Base-by-base conservation (phyloP, 345 rosid genomes). In the Sonneratia caseolaris region DNA sequence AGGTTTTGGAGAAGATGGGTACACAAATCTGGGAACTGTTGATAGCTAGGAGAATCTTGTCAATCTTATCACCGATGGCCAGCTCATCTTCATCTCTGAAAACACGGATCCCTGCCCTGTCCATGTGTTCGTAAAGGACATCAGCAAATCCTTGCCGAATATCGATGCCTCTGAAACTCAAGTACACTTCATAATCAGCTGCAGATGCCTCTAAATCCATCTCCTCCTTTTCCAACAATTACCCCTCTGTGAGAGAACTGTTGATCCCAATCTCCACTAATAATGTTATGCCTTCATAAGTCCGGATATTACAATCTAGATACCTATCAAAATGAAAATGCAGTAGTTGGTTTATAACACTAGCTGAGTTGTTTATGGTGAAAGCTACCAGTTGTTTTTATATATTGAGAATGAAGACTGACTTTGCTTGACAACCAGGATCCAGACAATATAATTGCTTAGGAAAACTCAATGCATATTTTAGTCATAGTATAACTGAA, bases 1-100 rank as follows among this genome's bases (percentile, higher is more conserved):
- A 62, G 18, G 22, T 32, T 61, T 2, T 27, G n/a, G 74, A 62
- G 74, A 62, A 71, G 56, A 62, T 18, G 57, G 74, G 74, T 16
- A 71, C 42, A 56, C 19, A 71, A 36, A 71, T 71, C 68, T 32
- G 32, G 43, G 74, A 61, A 4, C 14, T 40, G n/a, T 24, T 21
- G 32, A 61, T 71, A 11, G 40, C 74, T 42, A 38, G 48, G 1
- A 38, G 43, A n/a, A 71, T 40, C 15, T 9, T 66, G 19, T 45
- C 12, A 1, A 71, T 71, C 40, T 42, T 42, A 24, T 71, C 68
- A n/a, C 68, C 67, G 1, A 64, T 64, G 67, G 37, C 36, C 8
- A 64, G 15, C 67, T 64, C 67, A 64, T 64, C 67, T 53, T 53
- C 59, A 53, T 53, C 59, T 53, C 59, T 53, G 59, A 53, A 53